Evolutionary conservation across 208 protist species (phyloP).

Genomic region (Trichomonas tenax): DNA sequence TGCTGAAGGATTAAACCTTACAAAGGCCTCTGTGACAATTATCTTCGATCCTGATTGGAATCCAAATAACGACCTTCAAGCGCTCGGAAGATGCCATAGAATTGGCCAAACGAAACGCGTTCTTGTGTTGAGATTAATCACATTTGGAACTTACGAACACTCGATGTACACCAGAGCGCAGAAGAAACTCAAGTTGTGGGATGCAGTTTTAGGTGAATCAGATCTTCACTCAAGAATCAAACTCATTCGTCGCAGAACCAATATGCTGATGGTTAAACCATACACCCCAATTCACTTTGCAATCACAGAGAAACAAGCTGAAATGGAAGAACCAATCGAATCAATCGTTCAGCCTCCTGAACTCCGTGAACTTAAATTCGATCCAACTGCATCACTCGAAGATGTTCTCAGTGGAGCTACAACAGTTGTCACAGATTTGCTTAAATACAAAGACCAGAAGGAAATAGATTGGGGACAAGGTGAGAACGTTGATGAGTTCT

Average conservation of each 20-base stretch:
- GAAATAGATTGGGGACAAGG: neutral
- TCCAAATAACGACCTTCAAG: conserved; percentile 73
- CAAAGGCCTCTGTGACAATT: conserved; percentile 53
- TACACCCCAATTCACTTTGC: neutral
- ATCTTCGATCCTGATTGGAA: conserved; percentile 79
- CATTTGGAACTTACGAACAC: conserved; percentile 74
- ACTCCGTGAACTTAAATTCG: neutral
- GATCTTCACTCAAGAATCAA: neutral
- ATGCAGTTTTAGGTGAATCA: neutral
- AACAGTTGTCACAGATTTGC: neutral
- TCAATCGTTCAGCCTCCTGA: neutral
- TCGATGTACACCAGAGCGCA: conserved; percentile 64
- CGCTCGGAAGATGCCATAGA: conserved; percentile 69
- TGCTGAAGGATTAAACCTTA: conserved; percentile 58
- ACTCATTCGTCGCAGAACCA: neutral
- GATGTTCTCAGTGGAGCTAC: neutral
- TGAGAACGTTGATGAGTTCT: neutral
- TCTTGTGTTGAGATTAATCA: conserved; percentile 75
- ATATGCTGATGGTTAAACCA: neutral
- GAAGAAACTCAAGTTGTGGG: conserved; percentile 49
- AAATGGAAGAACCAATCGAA: too few relatives aligned
- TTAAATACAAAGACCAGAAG: neutral
- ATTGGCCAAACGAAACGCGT: conserved; percentile 79
- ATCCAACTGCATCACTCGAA: neutral
- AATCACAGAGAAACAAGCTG: neutral